Conservation (phyloP, 2,329 filamentous ascomycete genomes). For the Cryphonectria radicalis region DNA sequence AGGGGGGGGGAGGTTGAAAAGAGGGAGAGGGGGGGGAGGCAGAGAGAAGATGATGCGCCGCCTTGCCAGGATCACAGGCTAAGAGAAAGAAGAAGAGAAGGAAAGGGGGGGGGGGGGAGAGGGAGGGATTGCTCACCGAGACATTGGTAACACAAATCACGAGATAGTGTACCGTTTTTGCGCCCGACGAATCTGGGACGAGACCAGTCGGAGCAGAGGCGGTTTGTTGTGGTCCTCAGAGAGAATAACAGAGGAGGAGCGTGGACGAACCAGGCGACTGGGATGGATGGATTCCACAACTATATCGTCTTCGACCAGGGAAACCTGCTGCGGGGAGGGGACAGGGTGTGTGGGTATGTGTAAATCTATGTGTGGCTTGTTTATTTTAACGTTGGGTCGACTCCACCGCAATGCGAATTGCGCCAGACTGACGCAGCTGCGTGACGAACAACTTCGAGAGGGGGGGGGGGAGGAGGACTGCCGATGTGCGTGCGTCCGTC, state of each 20-base stretch:
- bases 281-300: slow-evolving; percentile 24
- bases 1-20: neutral
- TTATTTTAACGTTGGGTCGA: neutral
- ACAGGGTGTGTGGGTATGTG: neutral
- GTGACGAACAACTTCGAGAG: neutral
- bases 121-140: slow-evolving; percentile 27
- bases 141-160: slow-evolving; percentile 40
- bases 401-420: neutral
- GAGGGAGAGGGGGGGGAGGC: neutral
- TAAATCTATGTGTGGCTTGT: slow-evolving; percentile 14
- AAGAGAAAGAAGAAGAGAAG: neutral
- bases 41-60: neutral
- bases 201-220: slow-evolving; percentile 52
- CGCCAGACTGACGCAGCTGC: slow-evolving; percentile 8
- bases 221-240: slow-evolving; percentile 26
- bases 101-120: too few relatives aligned
- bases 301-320: slow-evolving; percentile 15
- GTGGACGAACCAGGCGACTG: slow-evolving; percentile 14
- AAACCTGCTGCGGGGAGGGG: slow-evolving; percentile 11
- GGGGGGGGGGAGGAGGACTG: neutral
- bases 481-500: neutral
- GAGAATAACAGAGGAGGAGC: slow-evolving; percentile 11
- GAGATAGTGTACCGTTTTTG: slow-evolving; percentile 39
- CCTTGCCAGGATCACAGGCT: neutral
- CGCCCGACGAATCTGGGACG: slow-evolving; percentile 49